phyloP scores from a whole-genome alignment of 768 basidiomycete genomes.

The Crepidotus variabilis region DNA sequence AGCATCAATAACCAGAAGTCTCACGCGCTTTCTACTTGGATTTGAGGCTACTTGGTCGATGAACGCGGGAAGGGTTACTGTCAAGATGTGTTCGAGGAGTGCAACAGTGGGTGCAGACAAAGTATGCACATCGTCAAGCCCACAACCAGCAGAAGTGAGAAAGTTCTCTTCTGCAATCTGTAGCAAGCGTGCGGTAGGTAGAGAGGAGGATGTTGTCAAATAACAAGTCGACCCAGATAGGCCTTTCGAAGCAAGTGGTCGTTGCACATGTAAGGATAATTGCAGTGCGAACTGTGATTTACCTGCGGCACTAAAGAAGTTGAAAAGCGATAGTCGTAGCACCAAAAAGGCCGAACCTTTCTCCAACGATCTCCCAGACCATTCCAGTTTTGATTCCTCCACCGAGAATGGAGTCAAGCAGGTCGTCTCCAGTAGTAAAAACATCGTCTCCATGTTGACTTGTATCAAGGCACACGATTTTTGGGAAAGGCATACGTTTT shows the following conservation, averaged over 20 bases:
- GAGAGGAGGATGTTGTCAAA: slow-evolving; percentile 65
- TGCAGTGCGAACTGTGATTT: slow-evolving; percentile 93
- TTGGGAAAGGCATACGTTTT: slow-evolving; percentile 31
- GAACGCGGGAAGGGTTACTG: slow-evolving; percentile 49
- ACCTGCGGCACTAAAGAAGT: slow-evolving; percentile 70
- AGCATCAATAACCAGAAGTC: slow-evolving; percentile 83
- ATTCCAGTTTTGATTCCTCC: slow-evolving; percentile 79
- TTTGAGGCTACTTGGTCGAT: slow-evolving; percentile 31
- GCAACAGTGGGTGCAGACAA: slow-evolving; percentile 51
- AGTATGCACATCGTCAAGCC: slow-evolving; percentile 59
- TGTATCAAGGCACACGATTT: slow-evolving; percentile 37
- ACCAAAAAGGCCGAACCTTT: slow-evolving; percentile 56
- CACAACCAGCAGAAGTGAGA: slow-evolving; percentile 38
- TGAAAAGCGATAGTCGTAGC: not conserved
- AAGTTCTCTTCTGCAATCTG: slow-evolving; percentile 59
- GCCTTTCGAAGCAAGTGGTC: slow-evolving; percentile 54
- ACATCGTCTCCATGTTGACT: slow-evolving; percentile 34
- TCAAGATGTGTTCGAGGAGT: slow-evolving; percentile 52
- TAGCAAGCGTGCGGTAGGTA: slow-evolving; percentile 65
- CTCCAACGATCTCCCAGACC: slow-evolving; percentile 86
- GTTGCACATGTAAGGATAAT: slow-evolving; percentile 74
- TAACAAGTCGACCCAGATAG: slow-evolving; percentile 70
- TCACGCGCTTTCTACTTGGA: slow-evolving; percentile 51
- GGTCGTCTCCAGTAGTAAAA: slow-evolving; percentile 72
- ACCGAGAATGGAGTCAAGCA: slow-evolving; percentile 66